Evolutionary conservation across 2,329 filamentous ascomycete species (phyloP), one percentile per base, ranked within the genome.

Genomic region (Pseudohalonectria lignicola): DNA sequence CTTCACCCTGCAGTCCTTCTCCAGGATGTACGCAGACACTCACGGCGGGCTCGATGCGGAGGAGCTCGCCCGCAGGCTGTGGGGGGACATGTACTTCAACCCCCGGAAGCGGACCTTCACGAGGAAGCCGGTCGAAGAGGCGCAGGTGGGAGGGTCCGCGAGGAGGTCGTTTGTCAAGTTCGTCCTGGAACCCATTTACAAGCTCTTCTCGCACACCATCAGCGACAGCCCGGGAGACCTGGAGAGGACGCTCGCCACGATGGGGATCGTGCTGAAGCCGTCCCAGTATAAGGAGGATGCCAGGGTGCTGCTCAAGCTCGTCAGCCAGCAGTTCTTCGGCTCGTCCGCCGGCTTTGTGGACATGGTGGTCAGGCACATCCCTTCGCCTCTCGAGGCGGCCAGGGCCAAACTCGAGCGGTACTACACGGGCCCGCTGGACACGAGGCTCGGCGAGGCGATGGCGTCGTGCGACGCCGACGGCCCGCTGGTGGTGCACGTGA

Each of bases 71-170:
- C 74, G 73, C 52, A 74, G 92, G 37, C 66, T 98, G 46, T 98
- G 92, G 92, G 92, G 92, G 17, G 90, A 98, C 54, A 82, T 98
- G 41, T 98, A 92, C 62, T 98, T 83, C 68, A 96, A 96, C 54
- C 86, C 90, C 0, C 71, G 69, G 50, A 94, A 86, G 60, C 80
- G 90, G 44, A 90, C 84, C 40, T 98, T 98, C 52, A 94, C 86
- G 37, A 76, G 92, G 45, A 96, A 94, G 56, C 76, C 79, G 0
- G 63, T 84, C 17, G 90, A 96, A 52, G 80, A 90, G 45, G 69
- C 74, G 11, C n/a, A n/a, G n/a, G n/a, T n/a, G n/a, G n/a, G n/a
- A n/a, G n/a, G n/a, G n/a, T n/a, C n/a, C n/a, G 79, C 88, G 5
- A 85, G 82, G 57, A 73, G 92, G 40, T 85, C 86, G 1, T 98